Evolutionary conservation across 345 rosid genomes (phyloP).

Genomic region (Linum tenue): DNA sequence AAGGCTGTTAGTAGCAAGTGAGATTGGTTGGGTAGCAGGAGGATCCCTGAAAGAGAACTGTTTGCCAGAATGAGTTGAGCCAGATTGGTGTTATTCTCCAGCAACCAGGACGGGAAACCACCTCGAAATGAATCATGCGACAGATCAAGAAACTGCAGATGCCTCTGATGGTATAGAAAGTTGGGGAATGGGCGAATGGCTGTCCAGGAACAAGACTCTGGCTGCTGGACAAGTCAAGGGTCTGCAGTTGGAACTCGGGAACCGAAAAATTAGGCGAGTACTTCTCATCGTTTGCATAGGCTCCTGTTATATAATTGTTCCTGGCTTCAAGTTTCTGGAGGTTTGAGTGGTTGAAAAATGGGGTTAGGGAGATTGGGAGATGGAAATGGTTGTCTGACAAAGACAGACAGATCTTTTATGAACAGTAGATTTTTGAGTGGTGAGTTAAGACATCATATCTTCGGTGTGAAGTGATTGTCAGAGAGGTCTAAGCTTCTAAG

Average conservation of each 20-base stretch:
- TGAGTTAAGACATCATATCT: background rate
- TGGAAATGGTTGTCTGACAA: conserved; percentile 4
- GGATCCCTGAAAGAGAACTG: background rate
- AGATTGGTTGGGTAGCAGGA: background rate
- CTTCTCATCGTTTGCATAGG: background rate
- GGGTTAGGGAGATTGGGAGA: background rate
- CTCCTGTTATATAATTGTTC: background rate
- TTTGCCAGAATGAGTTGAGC: rapidly evolving
- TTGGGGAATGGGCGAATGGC: background rate
- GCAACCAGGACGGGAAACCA: conserved; percentile 21
- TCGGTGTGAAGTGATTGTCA: conserved; percentile 7
- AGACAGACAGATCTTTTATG: background rate
- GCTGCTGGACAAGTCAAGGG: background rate
- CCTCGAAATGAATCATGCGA: background rate
- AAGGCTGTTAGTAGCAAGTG: background rate
- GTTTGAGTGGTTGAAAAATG: conserved; percentile 13
- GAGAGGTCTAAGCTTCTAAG: conserved; percentile 13
- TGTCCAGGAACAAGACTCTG: background rate
- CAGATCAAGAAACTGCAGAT: background rate
- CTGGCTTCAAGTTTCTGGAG: background rate
- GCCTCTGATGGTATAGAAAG: background rate
- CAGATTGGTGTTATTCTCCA: conserved; percentile 22
- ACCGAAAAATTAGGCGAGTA: too few species aligned
- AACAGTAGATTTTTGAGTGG: background rate
- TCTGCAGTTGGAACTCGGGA: background rate